Base-by-base conservation (phyloP, 305 asterid genomes). In the Fraxinus sp. region DNA sequence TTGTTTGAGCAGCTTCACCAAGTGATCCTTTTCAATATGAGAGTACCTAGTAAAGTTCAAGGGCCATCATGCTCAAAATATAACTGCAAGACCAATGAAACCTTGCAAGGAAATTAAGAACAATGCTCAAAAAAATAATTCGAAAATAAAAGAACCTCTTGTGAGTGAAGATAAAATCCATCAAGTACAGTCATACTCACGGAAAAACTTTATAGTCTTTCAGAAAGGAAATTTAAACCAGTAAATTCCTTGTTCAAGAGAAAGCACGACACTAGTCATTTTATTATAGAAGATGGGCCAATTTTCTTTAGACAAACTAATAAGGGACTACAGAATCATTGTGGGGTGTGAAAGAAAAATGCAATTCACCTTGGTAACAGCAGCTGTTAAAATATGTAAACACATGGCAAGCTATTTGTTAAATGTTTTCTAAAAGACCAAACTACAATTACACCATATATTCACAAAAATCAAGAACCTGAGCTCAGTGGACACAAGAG, bases 1-100 rank as follows among this genome's bases (percentile, higher is more conserved):
- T 87, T 93, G 98, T 86, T 93, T 96, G 62, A 96, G 92, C 88
- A 96, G 91, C 87, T 89, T 89, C 86, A 93, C 90, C 89, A 96
- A 87, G 91, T 96, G 98, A 85, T 90, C 91, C 83, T 89, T 91
- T 81, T 87, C 92, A 90, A 93, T 85, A 84, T 96, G 99, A 82
- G 97, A 87, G 91, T 93, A 93, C 95, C 99, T 90, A 88, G 76
- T 82, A 87, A 77, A 81, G 81, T 68, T 74, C 11, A 79, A 79
- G 33, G 70, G 16, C 76, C 33, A 37, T 32, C 68, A 83, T 78
- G 18, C 66, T 81, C 85, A 76, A 81, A 64, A 30, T 30, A 70
- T 32, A 70, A 70, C 7, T 30, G 41, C 41, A 7, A 64, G 72
- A 46, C 35, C 77, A 82, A 85, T 59, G 73, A 86, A 76, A 74